Percentiles rank a stretch among this genome's conserved stretches.
These are phyloP conservation scores for Erucastrum elatum DNA, from an alignment of 345 rosid species.

Conservation along the genomic window DNA sequence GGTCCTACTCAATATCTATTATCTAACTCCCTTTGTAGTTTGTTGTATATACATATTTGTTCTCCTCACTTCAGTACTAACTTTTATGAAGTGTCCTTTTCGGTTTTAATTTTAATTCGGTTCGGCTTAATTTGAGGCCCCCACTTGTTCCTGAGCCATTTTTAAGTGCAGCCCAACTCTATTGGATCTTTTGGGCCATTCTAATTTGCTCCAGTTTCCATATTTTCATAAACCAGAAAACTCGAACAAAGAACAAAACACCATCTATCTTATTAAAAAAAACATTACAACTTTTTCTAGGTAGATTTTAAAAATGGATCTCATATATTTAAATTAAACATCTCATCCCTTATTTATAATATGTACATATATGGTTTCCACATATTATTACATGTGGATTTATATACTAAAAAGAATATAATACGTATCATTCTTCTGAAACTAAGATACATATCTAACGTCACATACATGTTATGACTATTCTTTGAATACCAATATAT, in stretches of 20 bases:
- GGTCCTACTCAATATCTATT: conserved; percentile 17
- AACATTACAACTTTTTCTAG: no score
- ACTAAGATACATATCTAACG: no score
- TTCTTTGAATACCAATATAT: no score
- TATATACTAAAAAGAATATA: no score
- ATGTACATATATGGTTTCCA: no score
- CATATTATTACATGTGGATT: no score
- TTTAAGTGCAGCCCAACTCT: not conserved
- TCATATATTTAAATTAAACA: no score
- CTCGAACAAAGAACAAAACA: not conserved
- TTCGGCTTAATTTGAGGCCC: not conserved
- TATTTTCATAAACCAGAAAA: not conserved
- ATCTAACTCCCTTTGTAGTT: conserved; percentile 2
- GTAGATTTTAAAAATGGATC: no score
- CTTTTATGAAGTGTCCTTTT: conserved; percentile 11
- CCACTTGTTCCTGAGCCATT: not conserved
- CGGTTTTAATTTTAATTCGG: conserved; percentile 12
- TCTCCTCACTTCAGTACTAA: not conserved
- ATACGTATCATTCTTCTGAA: no score
- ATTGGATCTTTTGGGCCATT: conserved; percentile 13
- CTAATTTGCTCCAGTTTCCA: not conserved
- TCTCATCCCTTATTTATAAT: no score
- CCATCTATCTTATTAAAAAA: no score
- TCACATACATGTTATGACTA: no score
- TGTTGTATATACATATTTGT: not conserved